These are phyloP conservation scores for Saccharomycodes ludwigii DNA, from an alignment of 805 yeast species.

Conservation along the genomic window DNA sequence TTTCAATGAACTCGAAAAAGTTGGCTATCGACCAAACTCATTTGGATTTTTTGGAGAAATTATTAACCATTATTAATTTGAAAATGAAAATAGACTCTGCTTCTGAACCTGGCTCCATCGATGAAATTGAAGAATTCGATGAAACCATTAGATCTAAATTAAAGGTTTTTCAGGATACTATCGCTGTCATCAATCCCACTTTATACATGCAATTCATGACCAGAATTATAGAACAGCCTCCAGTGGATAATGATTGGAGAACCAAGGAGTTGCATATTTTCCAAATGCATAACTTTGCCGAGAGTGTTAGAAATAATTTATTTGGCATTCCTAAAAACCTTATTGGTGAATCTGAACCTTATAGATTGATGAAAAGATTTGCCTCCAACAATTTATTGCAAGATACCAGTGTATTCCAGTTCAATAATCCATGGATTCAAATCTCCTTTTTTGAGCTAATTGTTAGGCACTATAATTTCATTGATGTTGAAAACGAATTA, in stretches of 20 bases:
- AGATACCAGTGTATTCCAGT: conserved; percentile 26
- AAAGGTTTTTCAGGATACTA: conserved; percentile 73
- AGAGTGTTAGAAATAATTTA: conserved; percentile 65
- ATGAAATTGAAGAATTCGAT: conserved; percentile 61
- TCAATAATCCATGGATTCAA: conserved; percentile 75
- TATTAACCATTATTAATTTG: conserved; percentile 56
- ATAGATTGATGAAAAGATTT: conserved; percentile 28
- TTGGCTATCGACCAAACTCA: conserved; percentile 26
- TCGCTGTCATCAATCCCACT: conserved; percentile 47
- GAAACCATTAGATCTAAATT: conserved; percentile 63
- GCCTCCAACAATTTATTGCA: conserved; percentile 16
- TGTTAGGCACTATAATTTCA: conserved; percentile 61
- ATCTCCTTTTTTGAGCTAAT: conserved; percentile 73
- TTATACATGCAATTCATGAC: conserved; percentile 50
- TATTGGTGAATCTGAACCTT: conserved; percentile 54
- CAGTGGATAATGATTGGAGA: conserved; percentile 50
- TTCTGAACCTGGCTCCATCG: conserved; percentile 34
- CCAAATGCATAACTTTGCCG: conserved; percentile 70
- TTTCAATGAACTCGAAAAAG: conserved; percentile 23
- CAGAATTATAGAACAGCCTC: conserved; percentile 37
- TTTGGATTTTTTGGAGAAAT: conserved; percentile 42
- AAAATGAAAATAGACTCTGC: conserved; percentile 72
- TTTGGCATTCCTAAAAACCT: conserved; percentile 57
- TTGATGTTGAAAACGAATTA: conserved; percentile 35
- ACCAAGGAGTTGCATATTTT: conserved; percentile 75